Base-by-base conservation (phyloP, 176 grass and related monocot genomes). In the Hsuehochloa calcarea region DNA sequence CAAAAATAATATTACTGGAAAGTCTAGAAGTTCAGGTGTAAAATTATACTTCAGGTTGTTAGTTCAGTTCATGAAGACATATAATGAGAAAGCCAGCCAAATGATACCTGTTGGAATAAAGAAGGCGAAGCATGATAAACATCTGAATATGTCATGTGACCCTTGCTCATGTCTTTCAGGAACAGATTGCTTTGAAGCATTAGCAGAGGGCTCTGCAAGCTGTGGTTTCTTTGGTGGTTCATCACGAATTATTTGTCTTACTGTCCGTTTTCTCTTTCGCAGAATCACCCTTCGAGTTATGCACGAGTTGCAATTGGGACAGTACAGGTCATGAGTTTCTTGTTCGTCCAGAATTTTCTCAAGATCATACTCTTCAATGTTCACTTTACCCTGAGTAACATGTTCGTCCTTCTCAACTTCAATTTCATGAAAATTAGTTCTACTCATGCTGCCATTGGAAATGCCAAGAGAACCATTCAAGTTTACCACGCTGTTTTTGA, bases 201-300 rank as follows among this genome's bases (percentile, higher is more conserved):
- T 12, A 51, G 34, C 20, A 47, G 67, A 51, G 60, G 81, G 63
- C 39, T 65, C 82, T 51, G 16, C 20, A 62, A 11, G 70, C 50
- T 88, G 81, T 46, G 78, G 10, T 90, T 80, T 93, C 78, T 98
- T 91, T 45, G 74, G 64, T 34, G 73, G 72, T 16, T 43, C 82
- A 68, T 79, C 78, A 5, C 35, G 54, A 69, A 68, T 29, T 27
- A 59, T 64, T 23, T 82, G 87, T 87, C 47, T 84, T 23, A 63
- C 59, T 27, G 46, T 83, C 70, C 93, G 92, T 88, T 98, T 98
- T 79, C 96, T 90, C 80, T 98, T 98, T 49, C 81, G 87, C 35
- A 98, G 85, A 85, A 98, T 94, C 56, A 98, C 93, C 85, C 89
- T 95, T 70, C 65, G 52, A 54, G 96, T 98, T 88, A 98, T 98